Evolutionary conservation across 257 asterid genomes (phyloP).

Genomic region (Orobanche coerulescens): DNA sequence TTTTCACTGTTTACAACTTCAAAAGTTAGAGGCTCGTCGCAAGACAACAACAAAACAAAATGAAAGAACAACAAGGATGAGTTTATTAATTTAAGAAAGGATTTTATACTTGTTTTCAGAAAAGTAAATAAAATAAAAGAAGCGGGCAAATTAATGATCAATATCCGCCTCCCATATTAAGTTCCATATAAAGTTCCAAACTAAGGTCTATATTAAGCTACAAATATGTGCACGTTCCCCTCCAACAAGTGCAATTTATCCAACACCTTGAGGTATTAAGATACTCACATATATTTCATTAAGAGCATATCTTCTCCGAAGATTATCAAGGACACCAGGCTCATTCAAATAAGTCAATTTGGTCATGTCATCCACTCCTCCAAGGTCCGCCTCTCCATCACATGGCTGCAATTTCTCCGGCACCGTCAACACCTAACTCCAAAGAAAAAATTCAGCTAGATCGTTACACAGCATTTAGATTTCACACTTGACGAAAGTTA

Average conservation of each 20-base stretch:
- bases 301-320: conserved; percentile 73
- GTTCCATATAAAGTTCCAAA: too few species aligned
- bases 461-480: conserved; percentile 8
- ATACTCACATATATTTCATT: conserved; percentile 86
- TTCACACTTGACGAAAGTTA: not conserved
- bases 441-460: not conserved
- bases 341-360: conserved; percentile 87
- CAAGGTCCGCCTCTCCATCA: conserved; percentile 85
- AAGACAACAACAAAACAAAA: not conserved
- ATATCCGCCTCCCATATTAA: too few species aligned
- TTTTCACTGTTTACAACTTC: not conserved
- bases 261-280: not conserved
- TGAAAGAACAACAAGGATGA: not conserved
- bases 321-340: conserved; percentile 94
- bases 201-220: too few species aligned
- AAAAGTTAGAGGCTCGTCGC: not conserved
- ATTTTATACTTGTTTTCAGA: too few species aligned
- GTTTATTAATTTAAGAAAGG: too few species aligned
- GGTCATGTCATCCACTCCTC: conserved; percentile 98
- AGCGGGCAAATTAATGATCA: not conserved
- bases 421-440: conserved; percentile 46
- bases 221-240: too few species aligned
- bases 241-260: not conserved
- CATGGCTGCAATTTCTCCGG: conserved; percentile 70
- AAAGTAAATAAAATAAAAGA: not conserved